Base-by-base conservation (phyloP, 495 filamentous ascomycete genomes). In the Evansstolkia leycettana region DNA sequence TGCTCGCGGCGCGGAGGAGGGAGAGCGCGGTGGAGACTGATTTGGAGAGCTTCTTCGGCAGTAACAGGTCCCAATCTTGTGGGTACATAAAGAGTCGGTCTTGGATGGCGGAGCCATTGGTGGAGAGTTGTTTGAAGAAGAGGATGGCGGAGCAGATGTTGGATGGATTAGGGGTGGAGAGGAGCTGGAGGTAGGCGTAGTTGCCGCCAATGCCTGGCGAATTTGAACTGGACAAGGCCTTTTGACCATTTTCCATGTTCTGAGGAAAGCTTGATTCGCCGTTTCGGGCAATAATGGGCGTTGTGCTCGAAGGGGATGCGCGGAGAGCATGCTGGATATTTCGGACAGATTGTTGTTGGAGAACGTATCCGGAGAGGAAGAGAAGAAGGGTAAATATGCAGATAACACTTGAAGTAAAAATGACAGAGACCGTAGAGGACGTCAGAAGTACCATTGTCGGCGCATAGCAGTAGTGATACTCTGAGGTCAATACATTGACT, bases 331-430 rank as follows among this genome's bases (percentile, higher is more conserved):
- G 52, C 53, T 80, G 74, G 18, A 84, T 65, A 36, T 57, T 70
- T 24, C 60, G 67, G 13, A 84, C 70, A 6, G 78, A 80, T 50
- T 73, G 68, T 42, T 84, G 80, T 41, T 84, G 80, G 16, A 83
- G 58, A 9, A 79, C 60, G 50, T 81, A 84, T 35, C 80, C 80
- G 0, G 79, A 78, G 18, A 82, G 57, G 47, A 84, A 84, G 31
- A 84, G 62, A 20, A 77, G 53, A 29, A 70, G 43, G 4, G 79
- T 78, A 54, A 80, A 84, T 26, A 74, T 50, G 43, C 69, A 67
- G 36, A 77, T 48, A 29, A 68, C 50, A n/a, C 58, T 57, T 30
- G 55, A 54, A 14, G 62, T 64, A 33, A 68, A 33, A 36, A 66
- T 58, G 33, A 57, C 47, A 10, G 64, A 65, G 35, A 66, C 60